Percentiles rank a stretch among this genome's conserved stretches.
These are phyloP conservation scores for Phialophora chinensis DNA, from an alignment of 2,329 filamentous ascomycete genomes.

Conservation along the genomic window DNA sequence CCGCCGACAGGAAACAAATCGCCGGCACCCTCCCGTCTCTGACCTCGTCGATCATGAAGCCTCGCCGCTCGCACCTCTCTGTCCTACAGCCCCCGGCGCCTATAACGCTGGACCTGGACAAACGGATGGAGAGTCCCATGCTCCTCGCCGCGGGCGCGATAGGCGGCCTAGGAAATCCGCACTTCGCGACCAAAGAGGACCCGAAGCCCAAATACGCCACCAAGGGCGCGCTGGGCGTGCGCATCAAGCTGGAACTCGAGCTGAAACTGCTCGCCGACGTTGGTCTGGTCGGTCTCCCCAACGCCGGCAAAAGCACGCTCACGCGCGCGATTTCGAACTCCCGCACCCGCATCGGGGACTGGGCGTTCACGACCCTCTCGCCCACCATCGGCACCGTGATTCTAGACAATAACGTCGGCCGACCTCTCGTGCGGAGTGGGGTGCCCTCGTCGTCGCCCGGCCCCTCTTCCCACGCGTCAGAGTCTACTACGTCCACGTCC, in stretches of 20 bases:
- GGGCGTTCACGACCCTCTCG: slow-evolving; percentile 95
- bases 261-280: slow-evolving; percentile 95
- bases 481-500: not conserved
- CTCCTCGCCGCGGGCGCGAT: slow-evolving; percentile 85
- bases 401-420: slow-evolving; percentile 82
- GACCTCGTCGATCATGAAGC: slow-evolving; percentile 37
- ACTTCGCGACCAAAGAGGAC: slow-evolving; percentile 80
- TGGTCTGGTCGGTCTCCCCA: slow-evolving; percentile 90
- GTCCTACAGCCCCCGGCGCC: slow-evolving; percentile 74
- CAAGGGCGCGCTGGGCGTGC: slow-evolving; percentile 78
- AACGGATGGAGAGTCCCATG: slow-evolving; percentile 80
- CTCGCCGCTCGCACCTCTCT: slow-evolving; percentile 62
- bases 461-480: not conserved
- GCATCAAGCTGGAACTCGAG: slow-evolving; percentile 82
- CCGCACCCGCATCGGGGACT: slow-evolving; percentile 85
- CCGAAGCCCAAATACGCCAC: slow-evolving; percentile 86
- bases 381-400: slow-evolving; percentile 97
- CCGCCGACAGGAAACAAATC: slow-evolving; percentile 32
- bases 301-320: slow-evolving; percentile 94
- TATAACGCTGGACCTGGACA: slow-evolving; percentile 73
- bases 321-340: slow-evolving; percentile 86
- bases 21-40: slow-evolving; percentile 48
- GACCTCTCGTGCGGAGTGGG: slow-evolving; percentile 62
- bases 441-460: slow-evolving; percentile 20
- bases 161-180: slow-evolving; percentile 90